A percentile compares a stretch with the other conserved stretches of the same genome.
Conservation (phyloP, 2,329 filamentous ascomycete genomes). For the Fusarium multiceps region DNA sequence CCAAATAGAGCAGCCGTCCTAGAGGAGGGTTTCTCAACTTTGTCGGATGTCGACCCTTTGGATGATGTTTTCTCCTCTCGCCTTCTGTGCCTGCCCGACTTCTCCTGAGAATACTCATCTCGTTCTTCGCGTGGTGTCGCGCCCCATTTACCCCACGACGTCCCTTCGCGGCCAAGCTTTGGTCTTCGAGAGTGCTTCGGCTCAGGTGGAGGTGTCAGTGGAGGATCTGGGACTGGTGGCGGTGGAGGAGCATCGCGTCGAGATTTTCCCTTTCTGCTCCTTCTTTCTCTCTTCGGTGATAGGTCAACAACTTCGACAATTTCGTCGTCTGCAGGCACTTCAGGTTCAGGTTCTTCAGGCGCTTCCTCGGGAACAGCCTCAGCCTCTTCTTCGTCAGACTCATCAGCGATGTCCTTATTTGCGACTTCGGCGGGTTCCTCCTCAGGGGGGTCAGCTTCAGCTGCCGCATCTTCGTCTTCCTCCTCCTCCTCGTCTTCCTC, state of each 20-base stretch:
- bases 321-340: conserved; percentile 28
- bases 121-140: conserved; percentile 58
- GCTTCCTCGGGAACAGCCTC: conserved; percentile 45
- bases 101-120: conserved; percentile 67
- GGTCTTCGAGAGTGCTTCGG: conserved; percentile 73
- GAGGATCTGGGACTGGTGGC: conserved; percentile 59
- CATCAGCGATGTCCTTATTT: conserved; percentile 33
- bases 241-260: conserved; percentile 54
- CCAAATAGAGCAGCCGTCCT: conserved; percentile 73
- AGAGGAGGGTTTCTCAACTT: conserved; percentile 65
- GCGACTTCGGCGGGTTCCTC: conserved; percentile 39
- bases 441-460: conserved; percentile 19
- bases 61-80: conserved; percentile 72
- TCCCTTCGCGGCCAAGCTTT: conserved; percentile 77
- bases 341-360: conserved; percentile 48
- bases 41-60: conserved; percentile 80
- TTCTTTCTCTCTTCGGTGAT: conserved; percentile 58
- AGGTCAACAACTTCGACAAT: conserved; percentile 63
- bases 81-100: conserved; percentile 66
- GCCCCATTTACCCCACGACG: conserved; percentile 82
- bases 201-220: conserved; percentile 64
- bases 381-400: conserved; percentile 46
- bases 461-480: neutral
- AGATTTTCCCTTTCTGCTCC: conserved; percentile 55
- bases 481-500: conserved; percentile 1